Conservation (phyloP, 2,329 filamentous ascomycete species). For the Sclerotinia minor region DNA sequence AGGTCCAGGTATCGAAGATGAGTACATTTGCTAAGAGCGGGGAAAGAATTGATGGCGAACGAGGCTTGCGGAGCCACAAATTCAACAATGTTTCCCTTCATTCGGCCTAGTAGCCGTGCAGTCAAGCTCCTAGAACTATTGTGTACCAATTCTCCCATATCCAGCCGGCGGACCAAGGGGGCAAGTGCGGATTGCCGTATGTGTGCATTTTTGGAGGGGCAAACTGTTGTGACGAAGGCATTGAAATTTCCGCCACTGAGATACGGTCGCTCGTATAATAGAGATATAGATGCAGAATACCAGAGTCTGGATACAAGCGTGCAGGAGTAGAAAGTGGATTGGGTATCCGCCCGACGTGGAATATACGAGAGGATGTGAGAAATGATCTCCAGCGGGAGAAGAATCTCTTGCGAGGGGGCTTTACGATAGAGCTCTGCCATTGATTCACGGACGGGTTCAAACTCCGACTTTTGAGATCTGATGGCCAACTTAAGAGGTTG, state of each 20-base stretch:
- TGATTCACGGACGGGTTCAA: neutral
- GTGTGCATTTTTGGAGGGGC: slow-evolving; percentile 43
- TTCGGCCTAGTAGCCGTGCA: slow-evolving; percentile 39
- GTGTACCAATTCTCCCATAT: slow-evolving; percentile 42
- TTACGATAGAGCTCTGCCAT: slow-evolving; percentile 5
- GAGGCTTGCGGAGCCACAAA: slow-evolving; percentile 42
- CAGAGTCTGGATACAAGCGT: slow-evolving; percentile 39
- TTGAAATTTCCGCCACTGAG: slow-evolving; percentile 40
- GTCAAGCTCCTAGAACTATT: slow-evolving; percentile 40
- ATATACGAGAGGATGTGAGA: slow-evolving; percentile 39
- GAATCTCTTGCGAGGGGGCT: slow-evolving; percentile 32
- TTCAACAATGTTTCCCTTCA: slow-evolving; percentile 41
- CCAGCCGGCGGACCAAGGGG: slow-evolving; percentile 37
- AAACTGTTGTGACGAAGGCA: slow-evolving; percentile 40
- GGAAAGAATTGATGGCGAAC: slow-evolving; percentile 42
- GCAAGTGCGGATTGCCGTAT: slow-evolving; percentile 39
- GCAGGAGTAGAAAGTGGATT: slow-evolving; percentile 39
- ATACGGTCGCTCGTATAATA: slow-evolving; percentile 38
- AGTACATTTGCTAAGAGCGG: slow-evolving; percentile 42
- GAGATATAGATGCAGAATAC: slow-evolving; percentile 37
- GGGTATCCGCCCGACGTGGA: slow-evolving; percentile 30
- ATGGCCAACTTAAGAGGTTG: slow-evolving; percentile 31
- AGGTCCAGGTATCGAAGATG: slow-evolving; percentile 39
- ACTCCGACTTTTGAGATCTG: neutral
- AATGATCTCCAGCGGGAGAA: slow-evolving; percentile 41